phyloP scores from a whole-genome alignment of 768 basidiomycete species.

The Calvatia gigantea region DNA sequence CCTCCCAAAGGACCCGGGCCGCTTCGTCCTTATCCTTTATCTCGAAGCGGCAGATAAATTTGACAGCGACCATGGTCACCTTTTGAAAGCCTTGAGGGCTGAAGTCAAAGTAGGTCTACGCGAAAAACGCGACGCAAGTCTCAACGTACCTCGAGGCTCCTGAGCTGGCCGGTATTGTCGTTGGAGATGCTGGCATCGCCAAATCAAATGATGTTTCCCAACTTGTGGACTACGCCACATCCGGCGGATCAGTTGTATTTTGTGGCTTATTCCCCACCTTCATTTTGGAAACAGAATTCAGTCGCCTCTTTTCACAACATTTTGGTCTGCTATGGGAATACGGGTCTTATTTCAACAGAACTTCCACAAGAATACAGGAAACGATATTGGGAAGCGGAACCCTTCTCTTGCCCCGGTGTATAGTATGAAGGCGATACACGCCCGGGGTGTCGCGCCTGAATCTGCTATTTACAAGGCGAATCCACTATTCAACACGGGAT shows the following conservation, averaged over 20 bases:
- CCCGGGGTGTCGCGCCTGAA: conserved; percentile 26
- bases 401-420: conserved; percentile 25
- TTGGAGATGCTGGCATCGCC: conserved; percentile 33
- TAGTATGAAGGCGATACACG: conserved; percentile 41
- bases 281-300: conserved; percentile 21
- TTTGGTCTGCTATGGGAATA: conserved; percentile 34
- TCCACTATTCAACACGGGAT: conserved; percentile 21
- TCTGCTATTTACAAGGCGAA: conserved; percentile 30
- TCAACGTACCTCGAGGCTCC: conserved; percentile 23
- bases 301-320: conserved; percentile 24
- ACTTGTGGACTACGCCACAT: conserved; percentile 33
- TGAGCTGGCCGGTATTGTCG: conserved; percentile 28
- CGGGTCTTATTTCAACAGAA: conserved; percentile 38
- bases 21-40: conserved; percentile 28
- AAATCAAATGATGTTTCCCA: conserved; percentile 21
- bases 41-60: conserved; percentile 23
- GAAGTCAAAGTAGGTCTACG: conserved; percentile 21
- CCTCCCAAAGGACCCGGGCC: not conserved
- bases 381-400: conserved; percentile 26
- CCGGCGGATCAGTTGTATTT: conserved; percentile 35
- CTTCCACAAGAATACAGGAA: conserved; percentile 27
- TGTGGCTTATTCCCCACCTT: conserved; percentile 31
- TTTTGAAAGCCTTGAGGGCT: conserved; percentile 23
- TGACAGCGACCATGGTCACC: conserved; percentile 20
- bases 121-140: conserved; percentile 16